Conservation (phyloP, 2,329 filamentous ascomycete genomes). For the Fusarium globosum region DNA sequence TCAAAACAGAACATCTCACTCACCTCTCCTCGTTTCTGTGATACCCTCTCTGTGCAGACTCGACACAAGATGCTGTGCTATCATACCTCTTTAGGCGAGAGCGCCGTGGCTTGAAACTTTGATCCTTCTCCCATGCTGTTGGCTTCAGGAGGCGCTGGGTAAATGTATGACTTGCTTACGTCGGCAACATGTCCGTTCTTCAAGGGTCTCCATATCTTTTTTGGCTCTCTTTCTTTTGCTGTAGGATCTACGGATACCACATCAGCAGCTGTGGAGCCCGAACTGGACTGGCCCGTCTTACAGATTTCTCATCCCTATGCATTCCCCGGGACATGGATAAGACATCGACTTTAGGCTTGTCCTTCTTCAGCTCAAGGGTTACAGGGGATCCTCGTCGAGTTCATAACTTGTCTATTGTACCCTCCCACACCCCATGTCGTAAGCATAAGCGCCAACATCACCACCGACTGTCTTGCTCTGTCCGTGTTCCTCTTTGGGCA, state of each 20-base stretch:
- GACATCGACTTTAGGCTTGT: conserved; percentile 1
- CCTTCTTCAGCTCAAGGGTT: conserved; percentile 1
- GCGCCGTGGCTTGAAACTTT: conserved; percentile 17
- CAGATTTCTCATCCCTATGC: conserved; percentile 6
- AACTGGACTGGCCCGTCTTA: background rate
- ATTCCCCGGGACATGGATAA: conserved; percentile 7
- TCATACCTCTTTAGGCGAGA: conserved; percentile 13
- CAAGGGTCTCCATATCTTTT: background rate
- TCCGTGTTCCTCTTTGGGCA: conserved; percentile 24
- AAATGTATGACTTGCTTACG: background rate
- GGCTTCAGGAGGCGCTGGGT: conserved; percentile 12
- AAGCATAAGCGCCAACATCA: conserved; percentile 31
- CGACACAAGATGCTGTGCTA: conserved; percentile 21
- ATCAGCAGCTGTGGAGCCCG: background rate
- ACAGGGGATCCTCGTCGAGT: conserved; percentile 37
- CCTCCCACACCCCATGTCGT: conserved; percentile 1
- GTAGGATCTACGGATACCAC: background rate
- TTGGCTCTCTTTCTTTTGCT: background rate
- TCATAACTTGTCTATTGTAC: conserved; percentile 21
- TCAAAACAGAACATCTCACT: background rate
- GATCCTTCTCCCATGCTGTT: conserved; percentile 20
- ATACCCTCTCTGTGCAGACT: conserved; percentile 6
- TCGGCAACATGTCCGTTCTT: background rate
- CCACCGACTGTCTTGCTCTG: background rate
- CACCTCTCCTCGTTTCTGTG: background rate